Conservation (phyloP, 2,329 filamentous ascomycete genomes). For the Epichloe elymi region DNA sequence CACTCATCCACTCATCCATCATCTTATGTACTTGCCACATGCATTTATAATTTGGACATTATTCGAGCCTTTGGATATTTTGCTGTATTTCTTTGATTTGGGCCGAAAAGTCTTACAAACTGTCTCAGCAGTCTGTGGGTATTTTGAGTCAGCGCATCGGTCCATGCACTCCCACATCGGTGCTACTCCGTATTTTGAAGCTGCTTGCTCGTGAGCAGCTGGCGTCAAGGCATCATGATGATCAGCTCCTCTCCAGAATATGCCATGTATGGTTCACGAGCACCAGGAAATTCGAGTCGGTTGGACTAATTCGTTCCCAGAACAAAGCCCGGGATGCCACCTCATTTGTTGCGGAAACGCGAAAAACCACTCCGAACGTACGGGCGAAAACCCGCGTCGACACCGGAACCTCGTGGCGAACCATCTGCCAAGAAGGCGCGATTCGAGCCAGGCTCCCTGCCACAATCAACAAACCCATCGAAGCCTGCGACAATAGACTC, state of each 20-base stretch:
- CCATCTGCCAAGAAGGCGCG: slow-evolving; percentile 16
- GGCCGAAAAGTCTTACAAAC: too few relatives aligned
- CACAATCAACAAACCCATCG: not conserved
- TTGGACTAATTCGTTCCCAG: slow-evolving; percentile 8
- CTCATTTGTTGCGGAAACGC: slow-evolving; percentile 14
- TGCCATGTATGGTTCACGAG: slow-evolving; percentile 12
- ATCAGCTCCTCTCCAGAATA: slow-evolving; percentile 15
- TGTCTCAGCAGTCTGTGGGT: too few relatives aligned
- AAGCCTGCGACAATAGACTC: not conserved
- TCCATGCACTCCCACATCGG: too few relatives aligned
- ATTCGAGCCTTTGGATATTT: too few relatives aligned
- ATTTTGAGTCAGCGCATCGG: too few relatives aligned
- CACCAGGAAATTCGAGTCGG: not conserved
- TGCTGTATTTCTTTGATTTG: too few relatives aligned
- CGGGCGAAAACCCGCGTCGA: slow-evolving; percentile 19
- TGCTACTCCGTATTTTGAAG: not conserved
- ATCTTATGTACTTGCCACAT: not conserved
- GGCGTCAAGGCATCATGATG: slow-evolving; percentile 4
- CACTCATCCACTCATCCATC: not conserved
- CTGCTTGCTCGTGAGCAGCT: not conserved
- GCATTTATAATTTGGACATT: not conserved
- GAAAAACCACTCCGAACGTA: slow-evolving; percentile 27
- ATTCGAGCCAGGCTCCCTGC: not conserved
- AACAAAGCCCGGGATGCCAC: slow-evolving; percentile 16
- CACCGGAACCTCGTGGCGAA: slow-evolving; percentile 14